phyloP scores from a whole-genome alignment of 2,329 filamentous ascomycete species.

The Fonsecaea nubica region DNA sequence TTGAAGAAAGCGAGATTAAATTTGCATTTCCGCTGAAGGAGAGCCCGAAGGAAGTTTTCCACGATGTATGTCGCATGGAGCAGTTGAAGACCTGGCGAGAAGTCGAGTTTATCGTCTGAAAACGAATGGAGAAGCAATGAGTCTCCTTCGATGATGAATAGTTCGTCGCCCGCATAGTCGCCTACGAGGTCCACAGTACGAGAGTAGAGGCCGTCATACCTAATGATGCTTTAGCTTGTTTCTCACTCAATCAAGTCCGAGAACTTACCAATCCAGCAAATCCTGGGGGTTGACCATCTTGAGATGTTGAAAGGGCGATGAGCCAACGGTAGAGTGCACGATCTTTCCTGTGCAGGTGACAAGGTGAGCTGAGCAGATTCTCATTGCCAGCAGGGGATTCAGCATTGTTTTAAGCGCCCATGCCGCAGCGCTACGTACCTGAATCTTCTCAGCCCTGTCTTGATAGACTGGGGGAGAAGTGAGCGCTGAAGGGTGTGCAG shows the following conservation, averaged over 20 bases:
- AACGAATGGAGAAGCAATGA: conserved; percentile 1
- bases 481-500: not conserved
- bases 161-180: conserved; percentile 9
- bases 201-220: not conserved
- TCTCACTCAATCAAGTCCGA: not conserved
- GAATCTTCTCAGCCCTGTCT: not conserved
- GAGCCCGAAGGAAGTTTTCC: not conserved
- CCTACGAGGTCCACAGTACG: not conserved
- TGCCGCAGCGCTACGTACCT: not conserved
- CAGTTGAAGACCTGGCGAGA: not conserved
- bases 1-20: not conserved
- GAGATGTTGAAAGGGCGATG: not conserved
- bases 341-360: not conserved
- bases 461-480: not conserved
- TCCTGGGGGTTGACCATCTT: not conserved
- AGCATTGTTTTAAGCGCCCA: not conserved
- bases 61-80: not conserved
- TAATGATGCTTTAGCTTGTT: not conserved
- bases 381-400: not conserved
- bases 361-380: not conserved
- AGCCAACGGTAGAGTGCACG: not conserved
- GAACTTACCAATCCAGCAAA: not conserved
- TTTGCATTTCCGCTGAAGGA: conserved; percentile 1
- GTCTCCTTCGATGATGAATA: conserved; percentile 1
- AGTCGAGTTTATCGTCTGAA: not conserved